Percentiles rank a stretch among this genome's conserved stretches.
phyloP scores from a whole-genome alignment of 1,139 yeast genomes.

The Tardiomyces digboiensis region DNA sequence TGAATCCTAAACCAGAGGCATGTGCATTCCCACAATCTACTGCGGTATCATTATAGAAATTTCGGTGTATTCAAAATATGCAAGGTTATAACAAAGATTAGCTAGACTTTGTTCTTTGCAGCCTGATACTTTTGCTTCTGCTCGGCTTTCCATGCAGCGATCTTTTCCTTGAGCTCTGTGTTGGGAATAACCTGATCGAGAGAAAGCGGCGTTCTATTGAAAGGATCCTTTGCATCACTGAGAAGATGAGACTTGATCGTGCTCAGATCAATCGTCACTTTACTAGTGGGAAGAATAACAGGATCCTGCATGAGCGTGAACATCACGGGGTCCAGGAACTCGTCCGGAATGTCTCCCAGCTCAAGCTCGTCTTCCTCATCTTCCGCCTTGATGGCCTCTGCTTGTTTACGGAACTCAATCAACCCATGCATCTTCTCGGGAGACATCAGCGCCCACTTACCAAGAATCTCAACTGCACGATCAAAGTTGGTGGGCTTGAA shows the following conservation, averaged over 20 bases:
- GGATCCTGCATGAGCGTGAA: constrained; percentile 94
- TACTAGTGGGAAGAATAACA: constrained; percentile 80
- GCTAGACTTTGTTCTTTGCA: background rate
- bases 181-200: constrained; percentile 80
- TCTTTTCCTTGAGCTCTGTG: constrained; percentile 52
- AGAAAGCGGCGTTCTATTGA: constrained; percentile 84
- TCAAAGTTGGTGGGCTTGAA: constrained; percentile 56
- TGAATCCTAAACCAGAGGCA: too few relatives aligned
- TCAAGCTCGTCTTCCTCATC: constrained; percentile 82
- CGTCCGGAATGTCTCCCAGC: constrained; percentile 93
- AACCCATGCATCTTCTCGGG: constrained; percentile 46
- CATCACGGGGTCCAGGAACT: constrained; percentile 95
- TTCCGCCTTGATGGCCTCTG: constrained; percentile 47
- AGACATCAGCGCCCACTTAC: constrained; percentile 43
- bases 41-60: too few relatives aligned
- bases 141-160: constrained; percentile 33
- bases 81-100: too few relatives aligned
- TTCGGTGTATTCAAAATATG: too few relatives aligned
- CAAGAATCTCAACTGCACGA: constrained; percentile 60
- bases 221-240: constrained; percentile 95
- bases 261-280: constrained; percentile 74
- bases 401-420: constrained; percentile 47
- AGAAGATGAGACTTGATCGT: constrained; percentile 91
- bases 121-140: background rate
- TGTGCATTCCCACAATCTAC: too few relatives aligned